Base-by-base conservation (phyloP, 306 rosid genomes). In the Potentilla sterilis region DNA sequence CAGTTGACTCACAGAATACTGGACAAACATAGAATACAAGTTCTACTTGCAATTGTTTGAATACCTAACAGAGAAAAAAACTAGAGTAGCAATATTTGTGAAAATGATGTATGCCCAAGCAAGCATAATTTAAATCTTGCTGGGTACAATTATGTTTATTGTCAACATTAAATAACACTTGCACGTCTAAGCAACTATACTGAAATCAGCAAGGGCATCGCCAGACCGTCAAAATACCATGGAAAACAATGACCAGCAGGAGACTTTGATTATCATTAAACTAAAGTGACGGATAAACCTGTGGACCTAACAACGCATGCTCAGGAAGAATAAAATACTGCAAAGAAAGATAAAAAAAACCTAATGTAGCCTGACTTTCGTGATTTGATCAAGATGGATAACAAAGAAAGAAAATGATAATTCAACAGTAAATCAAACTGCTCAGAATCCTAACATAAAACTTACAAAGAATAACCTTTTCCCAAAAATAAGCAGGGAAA, bases 181-280 rank as follows among this genome's bases (percentile, higher is more conserved):
- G 14, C 72, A 75, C 11, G 28, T 32, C 59, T 41, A 9, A 34
- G 46, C 16, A 46, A 46, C 59, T 37, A 44, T 58, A 14, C 18
- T n/a, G 64, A 35, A 42, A 35, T 46, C 64, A 77, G 68, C 32
- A 70, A 77, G n/a, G 43, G 22, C 28, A 44, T 77, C 40, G 11
- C 46, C 51, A 44, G 13, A 69, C 62, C 14, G 19, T 46, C 38
- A 70, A 77, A 47, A 44, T 22, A 70, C 19, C 6, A 34, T n/a
- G 61, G 38, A 35, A 70, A 70, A 69, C 16, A 35, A 77, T 59
- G 44, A 44, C 75, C 55, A 15, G 21, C 15, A 2, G 43, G 12
- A 35, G 35, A 34, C 75, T 58, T 69, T 2, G 28, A 32, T 32
- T 34, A 69, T 69, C 59, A 21, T 19, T 4, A 13, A 15, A 69